Evolutionary conservation across 257 asterid species (phyloP), one percentile per base, ranked within the genome.

Genomic region (Solanum lycopersicoides): DNA sequence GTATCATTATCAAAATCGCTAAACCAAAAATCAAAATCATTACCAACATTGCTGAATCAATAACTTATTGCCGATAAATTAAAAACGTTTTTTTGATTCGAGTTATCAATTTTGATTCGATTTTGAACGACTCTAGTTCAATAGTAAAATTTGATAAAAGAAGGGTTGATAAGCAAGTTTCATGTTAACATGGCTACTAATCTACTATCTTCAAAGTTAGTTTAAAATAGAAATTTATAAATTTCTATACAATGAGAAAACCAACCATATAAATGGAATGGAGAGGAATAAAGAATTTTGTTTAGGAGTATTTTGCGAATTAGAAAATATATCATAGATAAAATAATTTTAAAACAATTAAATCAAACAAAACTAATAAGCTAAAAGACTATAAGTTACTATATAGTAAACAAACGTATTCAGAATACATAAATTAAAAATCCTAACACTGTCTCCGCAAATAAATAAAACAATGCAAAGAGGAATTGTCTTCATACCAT

Each of bases 111-210:
- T 44, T 11, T 4, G 5, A 0, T 47, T 50, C 9, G 3, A 50
- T 50, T 14, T 14, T 0, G 0, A 50, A 50, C 56, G 0, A 2
- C 6, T 0, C 18, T 45, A 45, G 18, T 45, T 13, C 0, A 0
- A 47, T 14, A 15, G 5, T 50, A 50, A 50, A 50, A 14, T 14
- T 50, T 50, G 59, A 50, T 50, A 50, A 14, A 50, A 50, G 59
- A 50, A 50, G 59, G 21, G 15, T 14, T 50, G 59, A 50, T 0
- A 50, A 47, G 59, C 59, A 47, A 50, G 10, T 53, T 53, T 53
- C 63, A 53, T 53, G 63, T 53, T 53, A 0, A 53, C 63, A 53
- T 53, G 63, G 23, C 63, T 53, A 53, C n/a, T n/a, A n/a, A n/a
- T n/a, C n/a, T n/a, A n/a, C 16, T 53, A 23, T 53, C 10, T 53